These are phyloP conservation scores for Xylaria palmicola DNA, from an alignment of 495 filamentous ascomycete species.

Conservation along the genomic window DNA sequence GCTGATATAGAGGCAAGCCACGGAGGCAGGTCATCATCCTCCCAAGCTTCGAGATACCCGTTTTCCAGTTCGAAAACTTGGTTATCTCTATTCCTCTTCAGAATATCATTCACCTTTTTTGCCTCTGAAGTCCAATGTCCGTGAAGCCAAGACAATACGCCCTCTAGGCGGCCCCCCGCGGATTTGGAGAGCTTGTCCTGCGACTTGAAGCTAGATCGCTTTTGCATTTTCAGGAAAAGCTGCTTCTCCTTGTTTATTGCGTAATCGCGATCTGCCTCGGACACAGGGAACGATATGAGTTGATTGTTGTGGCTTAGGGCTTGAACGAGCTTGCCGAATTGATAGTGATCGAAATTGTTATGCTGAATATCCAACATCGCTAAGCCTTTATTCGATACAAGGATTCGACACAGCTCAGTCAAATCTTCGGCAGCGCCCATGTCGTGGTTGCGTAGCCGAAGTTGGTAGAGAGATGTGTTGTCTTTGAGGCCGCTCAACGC, in stretches of 20 bases:
- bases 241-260: slow-evolving; percentile 26
- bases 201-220: slow-evolving; percentile 4
- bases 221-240: slow-evolving; percentile 18
- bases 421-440: slow-evolving; percentile 51
- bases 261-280: slow-evolving; percentile 23
- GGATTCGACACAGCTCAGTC: slow-evolving; percentile 22
- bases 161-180: slow-evolving; percentile 21
- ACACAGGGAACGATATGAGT: slow-evolving; percentile 29
- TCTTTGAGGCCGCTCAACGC: slow-evolving; percentile 73
- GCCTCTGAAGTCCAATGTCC: slow-evolving; percentile 24
- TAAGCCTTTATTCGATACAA: slow-evolving; percentile 29
- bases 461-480: slow-evolving; percentile 71
- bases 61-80: slow-evolving; percentile 18
- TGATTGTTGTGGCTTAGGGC: slow-evolving; percentile 24
- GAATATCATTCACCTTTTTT: slow-evolving; percentile 17
- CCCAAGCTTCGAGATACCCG: slow-evolving; percentile 26
- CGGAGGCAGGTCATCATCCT: slow-evolving; percentile 20
- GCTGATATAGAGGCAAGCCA: slow-evolving; percentile 17
- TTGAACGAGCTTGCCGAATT: slow-evolving; percentile 25
- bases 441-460: slow-evolving; percentile 66
- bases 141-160: slow-evolving; percentile 18
- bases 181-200: slow-evolving; percentile 23
- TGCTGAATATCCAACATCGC: slow-evolving; percentile 38
- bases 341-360: slow-evolving; percentile 41
- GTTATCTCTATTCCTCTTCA: slow-evolving; percentile 22